Evolutionary conservation across 2,329 filamentous ascomycete genomes (phyloP), one percentile per base, ranked within the genome.

Genomic region (Trichoderma hamatum): DNA sequence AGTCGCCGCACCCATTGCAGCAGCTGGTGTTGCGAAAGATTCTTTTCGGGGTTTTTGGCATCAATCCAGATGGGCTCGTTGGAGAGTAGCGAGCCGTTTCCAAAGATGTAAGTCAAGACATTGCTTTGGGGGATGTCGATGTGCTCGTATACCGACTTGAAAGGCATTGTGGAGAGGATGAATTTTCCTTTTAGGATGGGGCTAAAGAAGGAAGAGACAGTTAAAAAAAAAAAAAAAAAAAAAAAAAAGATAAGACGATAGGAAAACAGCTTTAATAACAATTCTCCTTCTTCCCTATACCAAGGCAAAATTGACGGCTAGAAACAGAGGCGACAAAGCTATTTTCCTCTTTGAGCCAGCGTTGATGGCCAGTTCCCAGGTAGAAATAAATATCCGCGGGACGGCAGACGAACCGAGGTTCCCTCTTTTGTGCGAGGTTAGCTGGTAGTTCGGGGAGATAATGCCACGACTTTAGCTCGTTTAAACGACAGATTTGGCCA

Each of bases 21-120:
- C 28, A 83, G 75, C 72, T 86, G 80, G 36, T 77, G 78, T 1
- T 84, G 82, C 0, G 84, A 85, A 10, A 88, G 76, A 60, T 77
- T 80, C 26, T 79, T 77, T 10, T 72, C 71, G 3, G 82, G 76
- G 60, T 86, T 78, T 66, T 80, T 80, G 51, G 84, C 81, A 74
- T 88, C 84, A 64, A 85, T 80, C 85, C 85, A 88, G 70, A 87
- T 76, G 7, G 85, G 84, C 46, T 83, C 78, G 63, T 84, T 76
- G 36, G 83, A 81, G 78, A 75, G 19, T 73, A 24, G 67, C 65
- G 76, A 68, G 32, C 68, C 69, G 4, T 72, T 52, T 26, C 76
- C 77, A 51, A 81, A 81, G 51, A 81, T 71, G 69, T 81, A 80
- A 39, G 72, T 75, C 46, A 82, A 74, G 70, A 82, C 74, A 74